Base-by-base conservation (phyloP, 192 early-diverging fungal genomes). In the Coemansia sp. region DNA sequence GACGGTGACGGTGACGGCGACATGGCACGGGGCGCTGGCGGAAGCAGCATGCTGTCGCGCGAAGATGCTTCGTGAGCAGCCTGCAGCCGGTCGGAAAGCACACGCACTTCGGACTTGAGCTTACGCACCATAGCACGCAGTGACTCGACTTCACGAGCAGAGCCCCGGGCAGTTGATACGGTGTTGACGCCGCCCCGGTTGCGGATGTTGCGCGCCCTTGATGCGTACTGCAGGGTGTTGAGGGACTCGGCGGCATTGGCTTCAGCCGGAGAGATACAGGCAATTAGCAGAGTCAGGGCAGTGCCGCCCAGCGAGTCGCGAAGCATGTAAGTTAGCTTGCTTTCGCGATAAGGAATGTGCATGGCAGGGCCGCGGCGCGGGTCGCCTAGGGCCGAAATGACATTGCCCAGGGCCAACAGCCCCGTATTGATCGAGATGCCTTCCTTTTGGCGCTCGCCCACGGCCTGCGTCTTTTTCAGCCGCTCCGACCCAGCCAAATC, bases 381-480 rank as follows among this genome's bases (percentile, higher is more conserved):
- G 62, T 95, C 95, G 18, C 93, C 93, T 11, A 99, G 78, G 0
- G 95, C 95, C n/a, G 90, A 93, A 46, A 99, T 99, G 20, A 97
- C 95, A 68, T 98, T 99, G 54, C 96, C 97, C 23, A 99, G 84
- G 6, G 94, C 94, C 48, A 96, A 72, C 10, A 98, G 80, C 5
- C 96, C 97, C 31, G 91, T 88, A 69, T 97, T 99, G 71, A 97
- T 99, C 20, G 88, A 89, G 48, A 98, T 98, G 53, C 96, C 96
- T 64, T 99, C 96, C 63, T 90, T 90, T 55, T 88, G 88, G 43
- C 94, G 82, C 43, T 96, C 94, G 23, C 96, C 94, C 46, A 86
- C 88, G 1, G 94, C 93, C 18, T 90, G 83, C 10, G 96, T 99
- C 32, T 90, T 84, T 79, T 98, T 98, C 12, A 99, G 76, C 67